Conservation (phyloP, 768 basidiomycete genomes). For the Boletus rex-veris region DNA sequence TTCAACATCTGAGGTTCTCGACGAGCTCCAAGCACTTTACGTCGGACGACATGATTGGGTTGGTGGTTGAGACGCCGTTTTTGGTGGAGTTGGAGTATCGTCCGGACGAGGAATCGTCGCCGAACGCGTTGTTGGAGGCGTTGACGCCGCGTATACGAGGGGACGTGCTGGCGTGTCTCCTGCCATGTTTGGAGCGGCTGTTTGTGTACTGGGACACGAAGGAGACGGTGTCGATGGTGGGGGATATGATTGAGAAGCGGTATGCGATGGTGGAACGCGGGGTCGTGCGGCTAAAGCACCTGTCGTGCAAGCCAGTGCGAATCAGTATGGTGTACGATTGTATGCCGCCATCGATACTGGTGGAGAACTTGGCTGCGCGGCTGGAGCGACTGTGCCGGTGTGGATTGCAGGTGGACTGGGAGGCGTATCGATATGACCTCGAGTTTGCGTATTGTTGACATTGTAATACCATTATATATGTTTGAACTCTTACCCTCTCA, state of each 20-base stretch:
- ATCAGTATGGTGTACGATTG: constrained; percentile 13
- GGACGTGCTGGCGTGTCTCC: constrained; percentile 13
- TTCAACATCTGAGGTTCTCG: constrained; percentile 14
- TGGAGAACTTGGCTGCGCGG: constrained; percentile 18
- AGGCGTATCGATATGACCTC: constrained; percentile 16
- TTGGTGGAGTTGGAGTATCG: constrained; percentile 23
- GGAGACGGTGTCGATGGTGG: constrained; percentile 25
- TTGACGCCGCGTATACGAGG: constrained; percentile 19
- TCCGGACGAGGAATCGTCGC: constrained; percentile 23
- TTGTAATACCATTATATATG: too few relatives aligned
- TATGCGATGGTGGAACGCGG: constrained; percentile 11
- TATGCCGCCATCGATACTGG: constrained; percentile 7
- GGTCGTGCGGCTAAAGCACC: constrained; percentile 11
- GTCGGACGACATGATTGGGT: constrained; percentile 14
- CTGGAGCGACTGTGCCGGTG: constrained; percentile 18
- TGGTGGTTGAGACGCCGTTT: constrained; percentile 16
- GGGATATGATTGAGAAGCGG: constrained; percentile 24
- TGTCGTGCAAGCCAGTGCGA: constrained; percentile 23
- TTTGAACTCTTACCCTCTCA: too few relatives aligned
- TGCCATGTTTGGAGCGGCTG: constrained; percentile 17
- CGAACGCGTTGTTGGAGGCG: constrained; percentile 12
- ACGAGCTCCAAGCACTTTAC: constrained; percentile 18
- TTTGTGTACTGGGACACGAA: constrained; percentile 24
- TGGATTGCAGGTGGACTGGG: constrained; percentile 23
- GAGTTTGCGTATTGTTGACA: constrained; percentile 21